These are phyloP conservation scores for Suhomyces sp. DNA, from an alignment of 805 yeast species.

Conservation along the genomic window DNA sequence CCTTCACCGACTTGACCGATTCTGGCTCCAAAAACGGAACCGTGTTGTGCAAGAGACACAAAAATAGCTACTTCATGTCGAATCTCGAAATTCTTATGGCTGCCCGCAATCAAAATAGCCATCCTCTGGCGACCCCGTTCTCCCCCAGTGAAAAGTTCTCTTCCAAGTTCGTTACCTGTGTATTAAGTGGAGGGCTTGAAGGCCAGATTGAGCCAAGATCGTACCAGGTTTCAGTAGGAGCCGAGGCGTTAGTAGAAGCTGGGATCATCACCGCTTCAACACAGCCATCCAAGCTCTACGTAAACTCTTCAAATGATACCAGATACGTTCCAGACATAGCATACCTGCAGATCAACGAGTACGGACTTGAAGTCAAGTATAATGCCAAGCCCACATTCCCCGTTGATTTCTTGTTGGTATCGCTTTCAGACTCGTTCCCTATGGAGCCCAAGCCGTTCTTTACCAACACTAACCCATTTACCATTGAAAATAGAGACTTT, in stretches of 20 bases:
- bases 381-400: constrained; percentile 42
- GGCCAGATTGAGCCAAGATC: constrained; percentile 90
- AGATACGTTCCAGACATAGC: constrained; percentile 95
- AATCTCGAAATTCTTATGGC: constrained; percentile 86
- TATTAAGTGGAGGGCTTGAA: constrained; percentile 79
- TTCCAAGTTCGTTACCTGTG: constrained; percentile 91
- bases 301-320: constrained; percentile 66
- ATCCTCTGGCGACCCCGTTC: constrained; percentile 64
- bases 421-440: constrained; percentile 92
- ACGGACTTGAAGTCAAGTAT: constrained; percentile 79
- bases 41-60: constrained; percentile 89
- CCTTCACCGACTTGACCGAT: constrained; percentile 88
- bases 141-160: constrained; percentile 65
- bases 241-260: constrained; percentile 85
- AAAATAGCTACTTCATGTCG: constrained; percentile 83
- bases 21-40: constrained; percentile 84
- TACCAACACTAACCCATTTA: constrained; percentile 45
- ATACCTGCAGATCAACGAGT: constrained; percentile 81
- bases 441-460: constrained; percentile 55
- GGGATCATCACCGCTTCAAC: constrained; percentile 85
- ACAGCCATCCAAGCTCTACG: constrained; percentile 81
- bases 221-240: constrained; percentile 84
- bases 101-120: constrained; percentile 66
- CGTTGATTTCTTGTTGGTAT: constrained; percentile 56
- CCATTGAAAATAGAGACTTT: constrained; percentile 77